These are phyloP conservation scores for Limnomonas spitsbergensis DNA, from an alignment of 139 green algal genomes.

Conservation along the genomic window DNA sequence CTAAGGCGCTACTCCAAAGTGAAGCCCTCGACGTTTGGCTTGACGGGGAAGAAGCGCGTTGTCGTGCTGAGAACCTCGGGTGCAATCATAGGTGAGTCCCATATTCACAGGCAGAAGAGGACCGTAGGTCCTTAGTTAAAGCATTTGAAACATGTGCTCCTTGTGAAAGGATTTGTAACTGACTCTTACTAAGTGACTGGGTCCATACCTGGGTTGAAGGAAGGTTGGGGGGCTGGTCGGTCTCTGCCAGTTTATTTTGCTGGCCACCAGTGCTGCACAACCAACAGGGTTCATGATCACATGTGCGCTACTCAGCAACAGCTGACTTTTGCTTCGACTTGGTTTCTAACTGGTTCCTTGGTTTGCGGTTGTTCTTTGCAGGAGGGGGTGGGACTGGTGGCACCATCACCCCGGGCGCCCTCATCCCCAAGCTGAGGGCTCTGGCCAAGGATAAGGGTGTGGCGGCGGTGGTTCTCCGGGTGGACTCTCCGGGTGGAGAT, in stretches of 20 bases:
- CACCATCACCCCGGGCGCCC: constrained; percentile 47
- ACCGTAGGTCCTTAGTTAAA: too few relatives aligned
- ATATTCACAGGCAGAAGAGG: background rate
- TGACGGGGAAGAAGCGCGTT: constrained; percentile 68
- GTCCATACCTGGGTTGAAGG: too few relatives aligned
- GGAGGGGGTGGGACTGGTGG: background rate
- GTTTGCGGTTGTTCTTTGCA: background rate
- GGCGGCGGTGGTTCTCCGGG: constrained; percentile 57
- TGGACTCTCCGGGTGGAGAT: constrained; percentile 86
- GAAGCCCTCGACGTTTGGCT: constrained; percentile 59
- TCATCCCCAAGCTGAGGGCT: constrained; percentile 50
- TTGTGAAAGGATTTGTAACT: too few relatives aligned
- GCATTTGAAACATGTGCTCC: too few relatives aligned
- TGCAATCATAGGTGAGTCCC: constrained; percentile 48
- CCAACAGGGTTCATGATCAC: too few relatives aligned
- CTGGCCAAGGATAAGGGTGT: constrained; percentile 48
- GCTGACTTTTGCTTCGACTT: too few relatives aligned
- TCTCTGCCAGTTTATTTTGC: too few relatives aligned
- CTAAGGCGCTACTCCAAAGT: constrained; percentile 67
- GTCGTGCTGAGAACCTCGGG: constrained; percentile 80
- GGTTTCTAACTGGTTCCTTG: too few relatives aligned
- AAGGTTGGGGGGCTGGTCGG: too few relatives aligned
- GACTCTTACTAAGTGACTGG: too few relatives aligned
- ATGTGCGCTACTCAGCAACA: too few relatives aligned
- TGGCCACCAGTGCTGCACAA: too few relatives aligned